Evolutionary conservation across 2,329 filamentous ascomycete species (phyloP).

Genomic region (Trichophyton equinum): DNA sequence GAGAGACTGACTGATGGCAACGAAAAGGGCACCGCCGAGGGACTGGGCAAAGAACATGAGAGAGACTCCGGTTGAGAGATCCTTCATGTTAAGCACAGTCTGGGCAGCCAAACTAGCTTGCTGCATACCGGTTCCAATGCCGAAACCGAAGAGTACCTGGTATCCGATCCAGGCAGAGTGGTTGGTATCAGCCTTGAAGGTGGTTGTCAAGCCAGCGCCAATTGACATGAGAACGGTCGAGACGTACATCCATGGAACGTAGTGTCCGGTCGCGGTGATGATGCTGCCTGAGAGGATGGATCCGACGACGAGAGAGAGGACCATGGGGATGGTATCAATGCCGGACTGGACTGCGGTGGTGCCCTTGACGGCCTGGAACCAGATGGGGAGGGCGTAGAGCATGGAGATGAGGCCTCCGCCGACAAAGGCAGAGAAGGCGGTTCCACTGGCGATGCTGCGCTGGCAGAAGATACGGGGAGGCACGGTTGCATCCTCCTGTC

Average conservation of each 20-base stretch:
- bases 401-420: background rate
- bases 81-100: slow-evolving; percentile 13
- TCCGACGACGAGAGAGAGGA: slow-evolving; percentile 21
- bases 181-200: slow-evolving; percentile 15
- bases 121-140: slow-evolving; percentile 14
- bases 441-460: background rate
- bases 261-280: slow-evolving; percentile 11
- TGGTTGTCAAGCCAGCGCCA: slow-evolving; percentile 19
- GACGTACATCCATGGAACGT: slow-evolving; percentile 15
- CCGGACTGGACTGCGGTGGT: slow-evolving; percentile 27
- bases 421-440: background rate
- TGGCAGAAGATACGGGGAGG: slow-evolving; percentile 9
- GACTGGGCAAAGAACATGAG: slow-evolving; percentile 6
- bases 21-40: slow-evolving; percentile 15
- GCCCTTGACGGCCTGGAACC: slow-evolving; percentile 34
- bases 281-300: slow-evolving; percentile 10
- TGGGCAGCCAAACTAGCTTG: slow-evolving; percentile 14
- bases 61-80: slow-evolving; percentile 10
- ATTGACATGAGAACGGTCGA: slow-evolving; percentile 16
- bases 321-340: slow-evolving; percentile 24
- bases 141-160: slow-evolving; percentile 16
- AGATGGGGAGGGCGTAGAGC: slow-evolving; percentile 18
- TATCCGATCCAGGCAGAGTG: slow-evolving; percentile 17
- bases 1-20: slow-evolving; percentile 14
- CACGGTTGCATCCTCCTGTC: slow-evolving; percentile 19